Evolutionary conservation across 2,329 filamentous ascomycete genomes (phyloP), one percentile per base, ranked within the genome.

Genomic region (Amesomyces nigricolor): DNA sequence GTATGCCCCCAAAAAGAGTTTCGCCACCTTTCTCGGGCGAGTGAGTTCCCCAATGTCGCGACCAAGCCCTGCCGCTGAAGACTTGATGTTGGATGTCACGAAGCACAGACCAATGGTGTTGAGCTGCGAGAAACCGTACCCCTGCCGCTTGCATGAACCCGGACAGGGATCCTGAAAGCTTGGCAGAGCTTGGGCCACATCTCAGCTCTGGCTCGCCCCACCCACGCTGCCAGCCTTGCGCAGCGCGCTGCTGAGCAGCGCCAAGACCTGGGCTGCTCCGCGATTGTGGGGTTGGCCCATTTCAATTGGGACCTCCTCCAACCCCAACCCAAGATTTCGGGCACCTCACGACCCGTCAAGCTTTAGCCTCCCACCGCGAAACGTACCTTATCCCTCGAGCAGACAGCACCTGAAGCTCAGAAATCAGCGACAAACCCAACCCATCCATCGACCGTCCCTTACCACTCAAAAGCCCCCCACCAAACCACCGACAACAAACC

Each of bases 201-300:
- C 32, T 35, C 32, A 35, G 32, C 32, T 35, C 2, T 13, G 32
- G 32, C 9, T 35, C 11, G 32, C 32, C 32, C 32, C 32, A 35
- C 32, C 32, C 32, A 35, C 32, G 9, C 8, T 4, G 32, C 32
- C 32, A 35, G 32, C 32, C 32, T 35, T 35, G 32, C 32, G 11
- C 22, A 26, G 22, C 22, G 22, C 22, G 7, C 30, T 43, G 37
- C 51, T 44, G 47, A 53, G 44, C 43, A 32, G 4, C 32, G 32
- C 32, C 11, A 26, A 26, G 22, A 26, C 22, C 22, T 26, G 22
- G 22, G 22, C 22, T 9, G 5, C 50, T 46, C 51, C 37, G 43
- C 35, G 43, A 43, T 43, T 38, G 51, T 53, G 51, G 51, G 51
- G 51, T 48, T 17, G 11, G 5, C 8, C 17, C 22, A 26, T 5